A percentile compares a stretch with the other conserved stretches of the same genome.
Evolutionary conservation across 1,284 basidiomycete species (phyloP).

Genomic region (Gomphus bonarii): DNA sequence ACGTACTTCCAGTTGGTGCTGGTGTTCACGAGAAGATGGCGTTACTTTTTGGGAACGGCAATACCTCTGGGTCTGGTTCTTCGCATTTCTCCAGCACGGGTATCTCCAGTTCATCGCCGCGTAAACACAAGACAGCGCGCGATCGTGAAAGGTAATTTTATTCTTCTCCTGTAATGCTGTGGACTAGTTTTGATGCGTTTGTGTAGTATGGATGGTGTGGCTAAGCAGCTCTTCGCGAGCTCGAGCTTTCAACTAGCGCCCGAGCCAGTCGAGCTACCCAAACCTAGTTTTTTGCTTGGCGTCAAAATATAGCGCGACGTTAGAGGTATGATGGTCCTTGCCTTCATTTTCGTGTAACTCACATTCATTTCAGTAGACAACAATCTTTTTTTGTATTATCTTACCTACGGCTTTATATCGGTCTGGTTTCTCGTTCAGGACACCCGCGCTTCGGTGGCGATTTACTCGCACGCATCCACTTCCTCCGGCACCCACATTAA

Average conservation of each 20-base stretch:
- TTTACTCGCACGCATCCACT: background rate
- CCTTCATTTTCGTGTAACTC: background rate
- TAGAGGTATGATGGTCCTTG: background rate
- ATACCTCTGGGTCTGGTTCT: background rate
- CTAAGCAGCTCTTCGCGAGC: constrained; percentile 7
- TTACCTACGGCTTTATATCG: constrained; percentile 5
- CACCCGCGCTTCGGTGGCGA: constrained; percentile 1
- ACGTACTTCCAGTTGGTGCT: background rate
- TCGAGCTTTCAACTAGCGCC: constrained; percentile 11
- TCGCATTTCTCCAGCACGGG: background rate
- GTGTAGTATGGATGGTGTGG: background rate
- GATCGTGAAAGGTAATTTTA: constrained; percentile 6
- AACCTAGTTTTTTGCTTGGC: constrained; percentile 5
- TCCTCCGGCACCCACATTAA: background rate
- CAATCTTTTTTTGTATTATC: constrained; percentile 1
- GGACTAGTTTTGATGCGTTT: background rate
- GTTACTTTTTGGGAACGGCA: background rate
- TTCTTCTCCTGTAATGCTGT: background rate
- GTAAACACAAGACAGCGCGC: background rate
- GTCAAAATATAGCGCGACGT: background rate
- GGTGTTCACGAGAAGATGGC: constrained; percentile 7
- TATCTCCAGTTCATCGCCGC: constrained; percentile 1
- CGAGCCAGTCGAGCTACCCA: constrained; percentile 8
- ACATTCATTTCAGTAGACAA: background rate
- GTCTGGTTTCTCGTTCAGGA: constrained; percentile 3